Conservation (phyloP, 108 stramenopile genomes). For the Heterococcus sp. region DNA sequence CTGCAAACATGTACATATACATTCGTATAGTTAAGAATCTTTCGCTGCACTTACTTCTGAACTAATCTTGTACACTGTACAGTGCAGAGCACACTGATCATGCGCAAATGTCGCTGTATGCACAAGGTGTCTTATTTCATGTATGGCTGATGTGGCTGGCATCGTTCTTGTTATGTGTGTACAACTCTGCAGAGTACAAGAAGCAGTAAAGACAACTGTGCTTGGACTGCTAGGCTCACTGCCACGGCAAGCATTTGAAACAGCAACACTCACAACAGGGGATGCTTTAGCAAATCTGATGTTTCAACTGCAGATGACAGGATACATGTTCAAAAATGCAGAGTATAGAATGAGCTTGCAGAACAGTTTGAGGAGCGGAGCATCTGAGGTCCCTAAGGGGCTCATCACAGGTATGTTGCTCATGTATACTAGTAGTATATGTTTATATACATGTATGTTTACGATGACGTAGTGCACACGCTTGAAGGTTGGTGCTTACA, state of each 20-base stretch:
- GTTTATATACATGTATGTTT: neutral
- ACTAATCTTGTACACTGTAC: too few relatives aligned
- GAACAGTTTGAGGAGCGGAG: neutral
- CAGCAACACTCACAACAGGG: constrained; percentile 78
- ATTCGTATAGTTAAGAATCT: too few relatives aligned
- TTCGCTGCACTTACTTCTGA: too few relatives aligned
- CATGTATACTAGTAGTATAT: neutral
- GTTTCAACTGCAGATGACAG: constrained; percentile 95
- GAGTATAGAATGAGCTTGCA: constrained; percentile 76
- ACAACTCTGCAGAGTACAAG: constrained; percentile 62
- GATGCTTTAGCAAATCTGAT: constrained; percentile 83
- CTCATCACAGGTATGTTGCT: neutral
- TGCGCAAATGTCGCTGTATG: too few relatives aligned
- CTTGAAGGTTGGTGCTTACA: neutral
- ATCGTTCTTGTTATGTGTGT: neutral
- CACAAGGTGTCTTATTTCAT: too few relatives aligned
- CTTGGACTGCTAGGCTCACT: constrained; percentile 80
- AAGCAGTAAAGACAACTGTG: constrained; percentile 80
- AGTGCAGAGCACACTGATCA: too few relatives aligned
- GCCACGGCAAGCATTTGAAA: constrained; percentile 83
- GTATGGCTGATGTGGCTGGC: neutral
- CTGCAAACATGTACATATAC: too few relatives aligned
- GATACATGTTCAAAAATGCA: constrained; percentile 96
- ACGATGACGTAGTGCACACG: neutral
- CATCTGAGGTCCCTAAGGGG: neutral